Conservation (phyloP, 2,329 filamentous ascomycete genomes). For the Pleurostoma richardsiae region DNA sequence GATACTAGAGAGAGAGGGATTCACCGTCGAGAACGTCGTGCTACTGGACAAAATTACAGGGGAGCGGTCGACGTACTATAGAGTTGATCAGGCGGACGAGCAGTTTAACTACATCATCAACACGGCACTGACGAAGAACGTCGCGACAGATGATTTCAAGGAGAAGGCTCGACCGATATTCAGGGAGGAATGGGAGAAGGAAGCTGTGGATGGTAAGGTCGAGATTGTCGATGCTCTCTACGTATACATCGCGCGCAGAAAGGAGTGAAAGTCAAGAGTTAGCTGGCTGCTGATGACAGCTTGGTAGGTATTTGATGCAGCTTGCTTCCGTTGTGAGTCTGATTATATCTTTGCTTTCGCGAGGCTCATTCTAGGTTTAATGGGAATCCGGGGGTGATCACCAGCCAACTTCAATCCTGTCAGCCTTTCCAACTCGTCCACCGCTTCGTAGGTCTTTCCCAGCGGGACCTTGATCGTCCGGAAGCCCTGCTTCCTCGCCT, state of each 20-base stretch:
- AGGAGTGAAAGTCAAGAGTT: background rate
- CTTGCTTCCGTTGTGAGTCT: background rate
- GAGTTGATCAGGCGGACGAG: conserved; percentile 18
- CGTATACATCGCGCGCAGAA: conserved; percentile 19
- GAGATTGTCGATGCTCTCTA: conserved; percentile 20
- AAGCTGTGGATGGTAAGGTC: conserved; percentile 21
- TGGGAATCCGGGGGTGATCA: conserved; percentile 43
- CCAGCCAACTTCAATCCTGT: conserved; percentile 64
- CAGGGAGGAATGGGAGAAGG: conserved; percentile 20
- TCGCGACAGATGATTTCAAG: conserved; percentile 14
- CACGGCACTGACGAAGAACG: conserved; percentile 11
- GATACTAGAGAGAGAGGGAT: conserved; percentile 19
- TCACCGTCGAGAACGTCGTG: conserved; percentile 17
- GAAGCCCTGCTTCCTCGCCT: conserved; percentile 68
- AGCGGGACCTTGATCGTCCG: conserved; percentile 79
- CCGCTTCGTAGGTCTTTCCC: conserved; percentile 73
- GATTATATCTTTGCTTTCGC: conserved; percentile 38
- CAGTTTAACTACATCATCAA: conserved; percentile 19
- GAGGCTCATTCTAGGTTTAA: conserved; percentile 27
- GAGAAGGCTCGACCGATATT: conserved; percentile 18
- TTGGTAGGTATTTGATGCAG: background rate
- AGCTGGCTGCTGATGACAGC: background rate
- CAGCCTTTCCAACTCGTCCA: conserved; percentile 70
- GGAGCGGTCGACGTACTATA: conserved; percentile 13
- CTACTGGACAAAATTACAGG: conserved; percentile 19